phyloP scores from a whole-genome alignment of 768 basidiomycete genomes.

The Suillus discolor region DNA sequence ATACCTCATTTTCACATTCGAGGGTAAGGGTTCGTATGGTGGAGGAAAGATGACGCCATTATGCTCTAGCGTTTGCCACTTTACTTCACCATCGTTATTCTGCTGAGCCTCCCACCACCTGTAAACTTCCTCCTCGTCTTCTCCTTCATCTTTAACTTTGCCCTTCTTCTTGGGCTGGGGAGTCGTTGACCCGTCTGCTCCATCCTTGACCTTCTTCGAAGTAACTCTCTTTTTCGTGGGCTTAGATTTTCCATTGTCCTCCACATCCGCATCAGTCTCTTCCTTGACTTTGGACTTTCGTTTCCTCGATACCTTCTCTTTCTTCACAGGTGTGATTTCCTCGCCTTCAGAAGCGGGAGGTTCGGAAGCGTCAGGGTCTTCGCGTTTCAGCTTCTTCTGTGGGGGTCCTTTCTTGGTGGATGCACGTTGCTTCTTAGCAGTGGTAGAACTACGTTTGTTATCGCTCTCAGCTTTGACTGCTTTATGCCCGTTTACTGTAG shows the following conservation, averaged over 20 bases:
- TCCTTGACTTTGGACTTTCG: constrained; percentile 46
- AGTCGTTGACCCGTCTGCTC: constrained; percentile 46
- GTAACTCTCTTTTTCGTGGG: constrained; percentile 47
- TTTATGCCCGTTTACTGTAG: constrained; percentile 42
- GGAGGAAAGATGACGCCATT: constrained; percentile 95
- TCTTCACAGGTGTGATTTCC: constrained; percentile 26
- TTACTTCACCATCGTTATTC: constrained; percentile 72
- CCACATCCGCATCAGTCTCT: constrained; percentile 53
- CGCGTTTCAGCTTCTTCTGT: constrained; percentile 68
- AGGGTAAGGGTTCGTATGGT: constrained; percentile 85
- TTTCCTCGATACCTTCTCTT: constrained; percentile 35
- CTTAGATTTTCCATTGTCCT: constrained; percentile 51
- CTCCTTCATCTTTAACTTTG: constrained; percentile 58
- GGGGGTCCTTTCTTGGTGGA: constrained; percentile 52
- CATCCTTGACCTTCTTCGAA: constrained; percentile 58
- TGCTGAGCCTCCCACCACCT: constrained; percentile 86
- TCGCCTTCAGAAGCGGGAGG: constrained; percentile 41
- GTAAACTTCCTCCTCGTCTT: constrained; percentile 74
- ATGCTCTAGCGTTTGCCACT: constrained; percentile 97
- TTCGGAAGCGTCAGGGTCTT: constrained; percentile 26
- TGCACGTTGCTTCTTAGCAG: constrained; percentile 46
- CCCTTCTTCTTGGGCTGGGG: constrained; percentile 55
- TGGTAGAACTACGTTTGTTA: constrained; percentile 45
- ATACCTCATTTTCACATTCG: constrained; percentile 90
- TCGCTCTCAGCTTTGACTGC: constrained; percentile 37